Evolutionary conservation across 495 filamentous ascomycete species (phyloP).

Genomic region (Aspergillus haitiensis): DNA sequence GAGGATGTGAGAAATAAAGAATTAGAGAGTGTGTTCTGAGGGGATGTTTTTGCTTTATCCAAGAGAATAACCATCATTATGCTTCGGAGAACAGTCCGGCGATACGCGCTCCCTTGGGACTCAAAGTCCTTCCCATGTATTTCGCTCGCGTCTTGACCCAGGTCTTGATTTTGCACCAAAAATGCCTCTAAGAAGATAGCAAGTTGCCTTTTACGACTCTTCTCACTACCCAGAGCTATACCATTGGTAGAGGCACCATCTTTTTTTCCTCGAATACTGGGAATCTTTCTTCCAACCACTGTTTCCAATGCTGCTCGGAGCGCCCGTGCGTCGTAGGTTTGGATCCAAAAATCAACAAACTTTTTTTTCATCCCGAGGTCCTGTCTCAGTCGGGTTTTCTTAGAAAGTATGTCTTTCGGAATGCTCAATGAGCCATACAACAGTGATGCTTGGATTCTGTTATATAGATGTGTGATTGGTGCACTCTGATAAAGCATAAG

Average conservation of each 20-base stretch:
- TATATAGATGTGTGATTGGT: constrained; percentile 53
- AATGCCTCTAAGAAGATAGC: constrained; percentile 58
- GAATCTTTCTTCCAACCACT: constrained; percentile 57
- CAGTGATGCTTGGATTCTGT: constrained; percentile 63
- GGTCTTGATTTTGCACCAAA: constrained; percentile 60
- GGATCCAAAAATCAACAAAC: constrained; percentile 58
- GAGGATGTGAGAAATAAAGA: constrained; percentile 52
- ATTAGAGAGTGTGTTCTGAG: constrained; percentile 32
- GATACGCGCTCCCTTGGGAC: constrained; percentile 47
- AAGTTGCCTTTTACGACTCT: constrained; percentile 42
- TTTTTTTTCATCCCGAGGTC: constrained; percentile 60
- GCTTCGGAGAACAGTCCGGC: constrained; percentile 58
- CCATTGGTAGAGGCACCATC: background rate
- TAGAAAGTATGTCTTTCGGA: constrained; percentile 51
- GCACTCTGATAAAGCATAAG: constrained; percentile 58
- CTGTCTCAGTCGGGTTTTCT: constrained; percentile 49
- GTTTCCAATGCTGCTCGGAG: constrained; percentile 59
- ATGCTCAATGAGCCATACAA: constrained; percentile 60
- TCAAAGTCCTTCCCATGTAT: constrained; percentile 37
- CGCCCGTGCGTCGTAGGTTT: constrained; percentile 53
- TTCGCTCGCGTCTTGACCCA: constrained; percentile 19
- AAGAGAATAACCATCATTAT: constrained; percentile 62
- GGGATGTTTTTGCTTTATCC: constrained; percentile 46
- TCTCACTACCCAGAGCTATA: constrained; percentile 13
- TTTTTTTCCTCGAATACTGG: constrained; percentile 16